Base-by-base conservation (phyloP, 768 basidiomycete genomes). In the Lactarius indigo region DNA sequence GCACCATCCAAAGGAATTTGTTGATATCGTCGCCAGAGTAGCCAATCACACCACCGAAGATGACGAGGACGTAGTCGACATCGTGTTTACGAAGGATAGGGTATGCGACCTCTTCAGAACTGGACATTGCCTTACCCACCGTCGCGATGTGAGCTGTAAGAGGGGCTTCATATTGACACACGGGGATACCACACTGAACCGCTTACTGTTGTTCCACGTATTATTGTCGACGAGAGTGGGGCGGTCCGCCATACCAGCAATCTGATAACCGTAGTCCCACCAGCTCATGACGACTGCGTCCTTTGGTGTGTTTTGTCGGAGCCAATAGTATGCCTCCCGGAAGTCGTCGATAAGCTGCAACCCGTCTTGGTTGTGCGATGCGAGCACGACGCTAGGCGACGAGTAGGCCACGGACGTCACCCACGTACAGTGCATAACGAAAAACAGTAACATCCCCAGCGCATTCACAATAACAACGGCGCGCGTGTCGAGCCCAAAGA, bases 191-290 rank as follows among this genome's bases (percentile, higher is more conserved):
- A 68, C 20, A 61, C 59, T n/a, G 39, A 1, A 47, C 15, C 2
- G 83, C 92, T 74, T 73, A 92, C 95, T 99, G 79, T 98, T 98
- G 78, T 99, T 98, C 97, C 97, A 98, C 0, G 97, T 99, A 75
- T 98, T 98, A 79, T 99, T 98, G 78, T 99, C 96, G 23, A 98
- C 96, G 71, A 98, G 79, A 1, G 96, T 98, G 17, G 94, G 89
- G 55, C 96, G 82, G 79, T 98, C 95, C 28, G 97, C 96, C 92
- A 98, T 97, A 47, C 97, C 97, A 47, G 97, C 97, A 74, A 98
- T 98, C 78, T 98, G 96, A 76, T 99, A 98, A 33, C 96, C 97
- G 71, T 98, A 99, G 79, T 98, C 97, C 97, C 97, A 98, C 97
- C 97, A 99, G 68, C 91, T 93, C 94, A 96, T 96, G 30, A 98